Percentiles rank a stretch among this genome's conserved stretches.
phyloP scores from a whole-genome alignment of 305 asterid species.

The Stenogyne calaminthoides region DNA sequence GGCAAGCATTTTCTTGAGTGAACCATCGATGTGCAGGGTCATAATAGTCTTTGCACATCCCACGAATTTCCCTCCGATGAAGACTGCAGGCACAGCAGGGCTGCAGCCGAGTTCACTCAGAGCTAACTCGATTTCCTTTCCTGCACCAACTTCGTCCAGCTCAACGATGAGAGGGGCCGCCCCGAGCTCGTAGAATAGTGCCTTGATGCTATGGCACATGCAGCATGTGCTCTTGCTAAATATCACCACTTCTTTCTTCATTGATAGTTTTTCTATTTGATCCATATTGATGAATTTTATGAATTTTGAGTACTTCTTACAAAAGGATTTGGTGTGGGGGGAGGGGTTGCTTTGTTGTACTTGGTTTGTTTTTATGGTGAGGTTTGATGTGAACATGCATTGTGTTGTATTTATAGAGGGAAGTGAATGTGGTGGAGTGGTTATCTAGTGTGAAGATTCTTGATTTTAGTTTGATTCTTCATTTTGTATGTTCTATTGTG shows the following conservation, averaged over 20 bases:
- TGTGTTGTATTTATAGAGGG: constrained; percentile 25
- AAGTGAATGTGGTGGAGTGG: constrained; percentile 15
- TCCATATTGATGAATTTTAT: background rate
- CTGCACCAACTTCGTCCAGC: constrained; percentile 29
- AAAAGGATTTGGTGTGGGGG: background rate
- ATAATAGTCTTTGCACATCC: constrained; percentile 39
- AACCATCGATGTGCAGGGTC: constrained; percentile 47
- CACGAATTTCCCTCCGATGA: constrained; percentile 30
- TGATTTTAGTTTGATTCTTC: too few species aligned
- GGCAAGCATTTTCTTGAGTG: constrained; percentile 45
- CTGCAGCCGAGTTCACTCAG: constrained; percentile 44
- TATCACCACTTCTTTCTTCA: constrained; percentile 34
- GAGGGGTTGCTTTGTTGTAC: background rate
- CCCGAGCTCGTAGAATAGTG: constrained; percentile 44
- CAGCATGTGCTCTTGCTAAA: constrained; percentile 45
- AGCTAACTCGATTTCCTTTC: constrained; percentile 35
- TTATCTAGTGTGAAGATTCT: background rate
- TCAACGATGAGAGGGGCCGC: constrained; percentile 36
- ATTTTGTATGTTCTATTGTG: too few species aligned
- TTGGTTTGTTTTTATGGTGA: too few species aligned
- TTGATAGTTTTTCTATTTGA: background rate
- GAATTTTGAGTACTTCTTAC: background rate
- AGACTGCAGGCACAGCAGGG: constrained; percentile 45
- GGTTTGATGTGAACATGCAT: too few species aligned
- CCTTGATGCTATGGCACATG: constrained; percentile 45